These are phyloP conservation scores for Neophaeococcomyces mojaviensis DNA, from an alignment of 2,329 filamentous ascomycete species.

Conservation along the genomic window DNA sequence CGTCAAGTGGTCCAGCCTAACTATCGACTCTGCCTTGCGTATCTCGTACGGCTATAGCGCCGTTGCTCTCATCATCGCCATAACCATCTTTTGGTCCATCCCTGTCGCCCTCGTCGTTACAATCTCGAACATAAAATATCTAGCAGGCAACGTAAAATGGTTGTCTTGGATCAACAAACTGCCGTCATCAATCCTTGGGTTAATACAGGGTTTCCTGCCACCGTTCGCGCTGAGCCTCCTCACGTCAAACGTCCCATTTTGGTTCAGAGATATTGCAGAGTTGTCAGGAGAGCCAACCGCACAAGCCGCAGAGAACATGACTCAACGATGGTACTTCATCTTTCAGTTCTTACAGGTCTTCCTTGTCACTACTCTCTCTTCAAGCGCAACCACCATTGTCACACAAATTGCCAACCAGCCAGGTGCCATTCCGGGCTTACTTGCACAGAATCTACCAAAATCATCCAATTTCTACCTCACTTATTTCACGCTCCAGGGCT, in stretches of 20 bases:
- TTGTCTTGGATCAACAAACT: slow-evolving; percentile 68
- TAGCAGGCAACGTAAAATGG: slow-evolving; percentile 49
- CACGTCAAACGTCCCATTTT: slow-evolving; percentile 78
- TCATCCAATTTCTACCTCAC: slow-evolving; percentile 92
- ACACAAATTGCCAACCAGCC: slow-evolving; percentile 60
- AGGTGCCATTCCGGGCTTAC: slow-evolving; percentile 52
- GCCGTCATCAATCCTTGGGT: slow-evolving; percentile 62
- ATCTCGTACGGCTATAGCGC: slow-evolving; percentile 60
- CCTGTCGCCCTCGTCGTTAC: slow-evolving; percentile 71
- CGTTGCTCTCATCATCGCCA: slow-evolving; percentile 61
- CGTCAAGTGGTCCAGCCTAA: slow-evolving; percentile 80
- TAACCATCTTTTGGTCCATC: slow-evolving; percentile 82
- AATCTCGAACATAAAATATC: slow-evolving; percentile 76
- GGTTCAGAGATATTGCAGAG: slow-evolving; percentile 77
- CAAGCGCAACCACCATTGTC: slow-evolving; percentile 61
- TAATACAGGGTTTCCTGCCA: slow-evolving; percentile 78
- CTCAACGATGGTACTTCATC: slow-evolving; percentile 79
- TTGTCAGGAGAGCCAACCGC: slow-evolving; percentile 71
- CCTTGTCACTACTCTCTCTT: slow-evolving; percentile 72
- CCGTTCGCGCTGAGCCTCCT: slow-evolving; percentile 66
- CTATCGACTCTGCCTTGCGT: slow-evolving; percentile 55
- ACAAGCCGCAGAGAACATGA: slow-evolving; percentile 75
- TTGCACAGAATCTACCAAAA: slow-evolving; percentile 70
- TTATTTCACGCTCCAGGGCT: slow-evolving; percentile 87
- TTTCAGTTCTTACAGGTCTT: slow-evolving; percentile 77